Base-by-base conservation (phyloP, 257 asterid species). In the Phtheirospermum japonicum region DNA sequence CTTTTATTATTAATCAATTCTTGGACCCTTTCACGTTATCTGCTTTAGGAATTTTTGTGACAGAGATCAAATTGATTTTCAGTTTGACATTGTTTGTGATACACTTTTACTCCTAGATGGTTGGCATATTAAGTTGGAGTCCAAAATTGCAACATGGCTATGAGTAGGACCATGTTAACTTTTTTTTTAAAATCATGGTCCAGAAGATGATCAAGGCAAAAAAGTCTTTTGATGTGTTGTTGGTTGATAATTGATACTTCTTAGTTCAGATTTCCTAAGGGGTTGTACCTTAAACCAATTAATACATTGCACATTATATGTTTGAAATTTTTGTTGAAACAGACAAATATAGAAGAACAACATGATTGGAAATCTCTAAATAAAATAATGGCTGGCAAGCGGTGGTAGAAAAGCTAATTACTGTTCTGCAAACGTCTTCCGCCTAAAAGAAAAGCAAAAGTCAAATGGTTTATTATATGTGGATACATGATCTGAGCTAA, bases 1-100 rank as follows among this genome's bases (percentile, higher is more conserved):
- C 20, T 4, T 37, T 51, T 71, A 33, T 14, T 19, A 45, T 65
- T 40, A 30, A 49, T 56, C 56, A 30, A 19, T 52, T 6, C 13
- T 33, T 58, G 51, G 40, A 31, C 26, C 36, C 45, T 65, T 65
- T 45, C 51, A 4, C 7, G 19, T 45, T 45, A 12, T 67, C 34
- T 37, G 46, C 14, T 17, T 20, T 50, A 11, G 37, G 34, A 59
- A 5, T 45, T 59, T 64, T 49, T 31, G 33, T 16, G 28, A 14
- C 43, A 17, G 28, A 13, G 40, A 40, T 30, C 8, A 43, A 20
- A 46, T 61, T 66, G 32, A 6, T 56, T 36, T 18, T 59, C 37
- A 43, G 17, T 43, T 45, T 32, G 68, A 17, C 10, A 6, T 31
- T 37, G 54, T 60, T 33, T 26, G 0, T 51, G 68, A 31, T 39